phyloP scores from a whole-genome alignment of 257 asterid species.

The Plantago ovata region DNA sequence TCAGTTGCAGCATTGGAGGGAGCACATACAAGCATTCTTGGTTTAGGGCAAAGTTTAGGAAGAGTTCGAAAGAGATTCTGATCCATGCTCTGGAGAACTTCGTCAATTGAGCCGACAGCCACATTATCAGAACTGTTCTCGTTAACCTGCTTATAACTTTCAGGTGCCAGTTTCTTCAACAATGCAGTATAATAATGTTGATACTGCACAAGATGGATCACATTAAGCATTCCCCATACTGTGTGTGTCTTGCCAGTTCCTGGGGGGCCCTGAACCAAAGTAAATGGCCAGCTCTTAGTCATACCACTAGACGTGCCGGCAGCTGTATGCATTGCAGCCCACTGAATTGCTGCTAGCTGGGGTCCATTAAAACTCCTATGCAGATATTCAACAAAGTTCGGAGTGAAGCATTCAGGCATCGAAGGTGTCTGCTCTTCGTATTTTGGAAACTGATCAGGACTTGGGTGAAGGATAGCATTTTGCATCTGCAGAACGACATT shows the following conservation, averaged over 20 bases:
- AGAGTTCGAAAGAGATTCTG: conserved; percentile 93
- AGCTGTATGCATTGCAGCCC: conserved; percentile 99
- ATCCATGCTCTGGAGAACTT: conserved; percentile 97
- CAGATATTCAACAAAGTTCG: conserved; percentile 75
- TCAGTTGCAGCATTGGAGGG: conserved; percentile 99
- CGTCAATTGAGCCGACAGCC: conserved; percentile 89
- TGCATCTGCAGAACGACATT: conserved; percentile 66
- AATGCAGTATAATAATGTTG: conserved; percentile 97
- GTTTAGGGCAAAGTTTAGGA: conserved; percentile 98
- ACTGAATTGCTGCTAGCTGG: conserved; percentile 90
- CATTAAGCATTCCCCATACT: conserved; percentile 99
- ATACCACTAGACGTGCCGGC: conserved; percentile 85
- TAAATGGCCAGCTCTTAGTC: conserved; percentile 93
- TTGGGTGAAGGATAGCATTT: conserved; percentile 97
- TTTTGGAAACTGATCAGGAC: conserved; percentile 91
- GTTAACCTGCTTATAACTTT: conserved; percentile 85
- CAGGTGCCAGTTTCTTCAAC: conserved; percentile 96
- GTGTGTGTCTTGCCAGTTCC: conserved; percentile 99
- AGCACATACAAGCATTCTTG: conserved; percentile 99
- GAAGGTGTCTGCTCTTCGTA: conserved; percentile 97
- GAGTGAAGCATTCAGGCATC: conserved; percentile 97
- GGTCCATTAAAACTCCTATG: conserved; percentile 82
- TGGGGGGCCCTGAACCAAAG: conserved; percentile 98
- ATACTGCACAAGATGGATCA: conserved; percentile 97
- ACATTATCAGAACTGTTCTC: conserved; percentile 70